Conservation (phyloP, 1,139 yeast species). For the Scheffersomyces titani region DNA sequence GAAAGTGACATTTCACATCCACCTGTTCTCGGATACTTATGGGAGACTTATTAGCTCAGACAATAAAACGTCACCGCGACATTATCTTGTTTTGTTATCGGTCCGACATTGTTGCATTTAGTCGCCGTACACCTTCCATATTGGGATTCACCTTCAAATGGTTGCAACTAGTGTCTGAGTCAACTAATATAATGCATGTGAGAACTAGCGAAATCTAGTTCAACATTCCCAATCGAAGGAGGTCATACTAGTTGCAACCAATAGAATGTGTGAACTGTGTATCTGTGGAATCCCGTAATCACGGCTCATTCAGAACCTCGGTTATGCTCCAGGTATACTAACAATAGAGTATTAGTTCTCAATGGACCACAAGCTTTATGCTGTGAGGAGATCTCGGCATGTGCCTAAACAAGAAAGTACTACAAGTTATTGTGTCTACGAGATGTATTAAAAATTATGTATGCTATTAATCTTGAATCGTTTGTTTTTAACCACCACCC, state of each 20-base stretch:
- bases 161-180: not conserved
- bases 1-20: not conserved
- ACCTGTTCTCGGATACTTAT: not conserved
- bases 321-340: too few relatives aligned
- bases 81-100: not conserved
- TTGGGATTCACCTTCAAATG: not conserved
- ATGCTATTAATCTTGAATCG: conserved; percentile 29
- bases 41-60: not conserved
- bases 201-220: not conserved
- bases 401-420: not conserved
- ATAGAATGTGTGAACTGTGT: too few relatives aligned
- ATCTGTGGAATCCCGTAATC: too few relatives aligned
- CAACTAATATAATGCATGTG: not conserved
- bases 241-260: too few relatives aligned
- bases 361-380: not conserved
- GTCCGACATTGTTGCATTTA: not conserved
- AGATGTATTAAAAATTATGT: conserved; percentile 17
- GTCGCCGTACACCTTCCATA: not conserved
- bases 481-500: conserved; percentile 17
- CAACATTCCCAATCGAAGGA: not conserved
- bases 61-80: not conserved
- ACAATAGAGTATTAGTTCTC: too few relatives aligned
- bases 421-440: too few relatives aligned
- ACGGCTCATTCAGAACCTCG: too few relatives aligned
- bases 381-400: too few relatives aligned